These are phyloP conservation scores for Apiospora koreana DNA, from an alignment of 2,329 filamentous ascomycete genomes.

Conservation along the genomic window DNA sequence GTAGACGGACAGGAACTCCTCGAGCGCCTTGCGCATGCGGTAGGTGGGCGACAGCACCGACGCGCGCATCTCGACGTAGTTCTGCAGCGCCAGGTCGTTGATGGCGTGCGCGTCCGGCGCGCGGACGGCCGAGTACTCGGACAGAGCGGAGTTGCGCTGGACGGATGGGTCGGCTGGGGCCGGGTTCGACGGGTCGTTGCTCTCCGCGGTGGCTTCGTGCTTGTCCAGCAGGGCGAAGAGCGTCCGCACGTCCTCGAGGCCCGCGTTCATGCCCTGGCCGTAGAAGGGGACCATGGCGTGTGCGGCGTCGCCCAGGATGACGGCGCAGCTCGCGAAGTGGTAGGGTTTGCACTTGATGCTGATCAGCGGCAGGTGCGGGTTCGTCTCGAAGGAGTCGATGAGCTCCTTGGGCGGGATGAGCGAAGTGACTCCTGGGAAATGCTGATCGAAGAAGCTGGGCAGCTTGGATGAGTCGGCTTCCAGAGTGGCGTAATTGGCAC, in stretches of 20 bases:
- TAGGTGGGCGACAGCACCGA: conserved; percentile 80
- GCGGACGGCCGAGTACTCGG: conserved; percentile 74
- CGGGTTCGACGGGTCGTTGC: conserved; percentile 37
- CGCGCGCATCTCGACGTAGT: conserved; percentile 92
- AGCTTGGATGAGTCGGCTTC: conserved; percentile 62
- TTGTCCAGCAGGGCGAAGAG: conserved; percentile 82
- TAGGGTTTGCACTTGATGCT: conserved; percentile 91
- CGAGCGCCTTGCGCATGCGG: conserved; percentile 78
- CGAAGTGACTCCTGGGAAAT: conserved; percentile 84
- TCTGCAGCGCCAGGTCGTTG: conserved; percentile 86
- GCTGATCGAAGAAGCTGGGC: conserved; percentile 72
- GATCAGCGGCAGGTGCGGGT: conserved; percentile 90
- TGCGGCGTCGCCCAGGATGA: conserved; percentile 90
- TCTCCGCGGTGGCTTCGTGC: conserved; percentile 48
- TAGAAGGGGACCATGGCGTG: conserved; percentile 99
- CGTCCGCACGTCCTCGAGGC: conserved; percentile 88
- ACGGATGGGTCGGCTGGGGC: conserved; percentile 50
- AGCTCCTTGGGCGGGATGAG: conserved; percentile 70
- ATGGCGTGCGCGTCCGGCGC: conserved; percentile 83
- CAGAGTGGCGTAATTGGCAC: conserved; percentile 66
- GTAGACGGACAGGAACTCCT: conserved; percentile 78
- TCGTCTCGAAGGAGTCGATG: conserved; percentile 71
- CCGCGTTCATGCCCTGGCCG: conserved; percentile 96
- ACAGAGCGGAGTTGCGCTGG: conserved; percentile 69
- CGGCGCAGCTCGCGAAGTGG: conserved; percentile 73